Evolutionary conservation across 768 basidiomycete species (phyloP), one percentile per base, ranked within the genome.

Genomic region (Hericium erinaceus): DNA sequence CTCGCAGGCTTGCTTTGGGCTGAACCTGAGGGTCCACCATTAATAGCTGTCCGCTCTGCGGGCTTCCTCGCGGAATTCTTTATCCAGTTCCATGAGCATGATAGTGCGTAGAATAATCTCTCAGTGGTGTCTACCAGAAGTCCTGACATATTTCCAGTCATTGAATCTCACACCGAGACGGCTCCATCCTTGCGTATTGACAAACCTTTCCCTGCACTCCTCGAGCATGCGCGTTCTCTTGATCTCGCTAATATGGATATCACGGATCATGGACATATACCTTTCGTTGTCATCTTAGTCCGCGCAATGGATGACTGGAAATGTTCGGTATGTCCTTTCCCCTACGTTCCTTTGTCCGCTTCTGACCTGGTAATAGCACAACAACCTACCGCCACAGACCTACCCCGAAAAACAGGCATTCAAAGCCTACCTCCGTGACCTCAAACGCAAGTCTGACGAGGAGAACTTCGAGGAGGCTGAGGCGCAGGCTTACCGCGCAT

Each of bases 391-490:
- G 11, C 90, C 74, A 49, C 75, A 71, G 71, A 82, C 68, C 33
- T 73, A 67, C 38, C 76, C 75, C 1, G 90, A 97, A 64, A 83
- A 87, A 65, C 78, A 85, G 60, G 83, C 79, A 28, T 95, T 98
- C 77, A 93, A 94, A 66, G 72, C 79, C 38, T 56, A 55, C 2
- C 72, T 98, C 48, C 70, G 75, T n/a, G 73, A 73, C 1, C 80
- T 85, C 76, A 84, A 85, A 64, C 67, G 79, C 57, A 92, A 92
- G 65, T 64, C 72, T 0, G 97, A 99, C 67, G 93, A 98, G 67
- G 97, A 99, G 75, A 99, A 98, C 72, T 94, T 94, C 67, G 95
- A 97, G 59, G 95, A 98, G 70, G 95, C 95, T 2, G 81, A 88
- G 65, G 78, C 87, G 7, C 90, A 97, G 67, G 91, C 89, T 0